phyloP scores from a whole-genome alignment of 2,329 filamentous ascomycete genomes.

The Verticillium alfalfae region DNA sequence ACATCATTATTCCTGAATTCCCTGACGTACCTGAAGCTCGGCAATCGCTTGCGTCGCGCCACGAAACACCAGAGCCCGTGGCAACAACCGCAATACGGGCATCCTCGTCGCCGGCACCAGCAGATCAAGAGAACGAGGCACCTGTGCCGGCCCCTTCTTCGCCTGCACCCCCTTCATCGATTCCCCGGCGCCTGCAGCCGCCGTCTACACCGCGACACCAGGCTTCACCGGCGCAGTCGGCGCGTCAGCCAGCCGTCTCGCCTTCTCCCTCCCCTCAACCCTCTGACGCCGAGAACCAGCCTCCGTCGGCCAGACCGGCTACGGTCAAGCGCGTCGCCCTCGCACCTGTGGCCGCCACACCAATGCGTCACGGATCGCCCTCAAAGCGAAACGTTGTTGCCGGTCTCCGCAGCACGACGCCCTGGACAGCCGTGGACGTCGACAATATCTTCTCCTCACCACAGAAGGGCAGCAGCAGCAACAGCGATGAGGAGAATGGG shows the following conservation, averaged over 20 bases:
- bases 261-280: slow-evolving; percentile 68
- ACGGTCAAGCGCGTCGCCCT: slow-evolving; percentile 41
- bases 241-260: slow-evolving; percentile 49
- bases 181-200: slow-evolving; percentile 11
- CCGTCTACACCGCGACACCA: slow-evolving; percentile 37
- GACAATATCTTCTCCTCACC: slow-evolving; percentile 60
- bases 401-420: slow-evolving; percentile 48
- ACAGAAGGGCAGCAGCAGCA: slow-evolving; percentile 22
- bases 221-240: slow-evolving; percentile 39
- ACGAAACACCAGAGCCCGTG: slow-evolving; percentile 8
- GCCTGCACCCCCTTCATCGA: slow-evolving; percentile 5
- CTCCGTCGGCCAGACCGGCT: slow-evolving; percentile 61
- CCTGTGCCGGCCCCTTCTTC: slow-evolving; percentile 15
- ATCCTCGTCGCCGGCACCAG: slow-evolving; percentile 5
- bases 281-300: slow-evolving; percentile 75
- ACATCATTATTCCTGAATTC: neutral
- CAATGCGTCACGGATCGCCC: slow-evolving; percentile 39
- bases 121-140: slow-evolving; percentile 9
- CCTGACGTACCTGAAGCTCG: slow-evolving; percentile 1
- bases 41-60: slow-evolving; percentile 9
- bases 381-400: slow-evolving; percentile 55
- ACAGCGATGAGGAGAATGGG: slow-evolving; percentile 46
- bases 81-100: neutral
- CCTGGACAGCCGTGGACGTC: slow-evolving; percentile 73
- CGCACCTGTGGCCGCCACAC: slow-evolving; percentile 33